Conservation (phyloP, 2,329 filamentous ascomycete genomes). For the Epichloe hybrida region DNA sequence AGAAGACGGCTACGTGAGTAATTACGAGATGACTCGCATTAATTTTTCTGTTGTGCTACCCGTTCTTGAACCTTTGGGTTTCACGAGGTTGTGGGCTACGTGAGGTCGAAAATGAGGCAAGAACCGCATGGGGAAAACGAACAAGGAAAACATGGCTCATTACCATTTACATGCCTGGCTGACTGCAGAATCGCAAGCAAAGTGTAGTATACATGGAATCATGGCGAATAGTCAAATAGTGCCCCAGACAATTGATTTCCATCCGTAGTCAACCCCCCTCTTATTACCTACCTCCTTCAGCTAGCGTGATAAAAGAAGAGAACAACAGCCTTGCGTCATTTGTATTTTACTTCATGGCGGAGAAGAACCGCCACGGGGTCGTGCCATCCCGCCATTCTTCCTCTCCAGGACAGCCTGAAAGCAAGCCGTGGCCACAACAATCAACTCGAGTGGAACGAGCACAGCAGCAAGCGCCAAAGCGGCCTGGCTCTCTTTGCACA, state of each 20-base stretch:
- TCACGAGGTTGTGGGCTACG: neutral
- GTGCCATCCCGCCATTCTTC: conserved; percentile 18
- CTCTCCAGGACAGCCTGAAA: conserved; percentile 32
- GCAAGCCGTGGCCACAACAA: conserved; percentile 31
- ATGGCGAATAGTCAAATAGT: neutral
- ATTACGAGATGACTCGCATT: conserved; percentile 5
- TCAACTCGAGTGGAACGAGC: conserved; percentile 41
- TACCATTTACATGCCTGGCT: neutral
- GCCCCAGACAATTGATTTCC: neutral
- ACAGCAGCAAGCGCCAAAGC: conserved; percentile 40
- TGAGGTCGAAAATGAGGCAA: conserved; percentile 15
- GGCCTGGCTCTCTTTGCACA: conserved; percentile 43
- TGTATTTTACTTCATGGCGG: conserved; percentile 7
- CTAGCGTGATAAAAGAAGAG: too few species aligned
- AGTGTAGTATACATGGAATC: neutral
- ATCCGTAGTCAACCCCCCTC: neutral
- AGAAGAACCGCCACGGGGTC: conserved; percentile 20
- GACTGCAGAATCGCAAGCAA: neutral
- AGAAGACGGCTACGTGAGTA: neutral
- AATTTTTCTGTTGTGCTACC: conserved; percentile 1
- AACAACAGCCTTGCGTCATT: too few species aligned
- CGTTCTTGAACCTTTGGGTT: conserved; percentile 1
- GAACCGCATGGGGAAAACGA: neutral
- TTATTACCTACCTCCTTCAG: too few species aligned
- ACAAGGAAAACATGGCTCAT: neutral